Base-by-base conservation (phyloP, 805 yeast species). In the Myxozyma sirexii region DNA sequence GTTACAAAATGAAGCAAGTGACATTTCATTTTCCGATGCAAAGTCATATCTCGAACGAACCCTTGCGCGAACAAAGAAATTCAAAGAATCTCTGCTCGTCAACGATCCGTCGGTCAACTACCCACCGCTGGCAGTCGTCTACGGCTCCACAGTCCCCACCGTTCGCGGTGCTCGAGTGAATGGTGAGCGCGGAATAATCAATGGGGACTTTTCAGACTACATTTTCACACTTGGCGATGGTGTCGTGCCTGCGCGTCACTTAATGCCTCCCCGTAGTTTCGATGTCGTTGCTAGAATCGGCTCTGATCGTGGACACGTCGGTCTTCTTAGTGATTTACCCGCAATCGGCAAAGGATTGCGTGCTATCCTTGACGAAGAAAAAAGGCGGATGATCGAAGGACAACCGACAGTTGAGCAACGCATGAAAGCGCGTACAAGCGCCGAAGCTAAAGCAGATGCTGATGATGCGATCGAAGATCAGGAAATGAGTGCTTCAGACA, bases 211-310 rank as follows among this genome's bases (percentile, higher is more conserved):
- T 74, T 84, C 81, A 63, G 86, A 88, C 67, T 87, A 90, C 67
- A 83, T 81, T 67, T 91, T 89, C 68, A 96, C 96, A 0, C 89
- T 90, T 3, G 97, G 97, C 15, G 97, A 92, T 72, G 97, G 97
- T 44, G 97, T 92, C 19, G 90, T 90, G 1, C 88, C 88, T 72
- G 88, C 87, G 65, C 82, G 82, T 63, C 87, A 91, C 87, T 74
- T 88, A 50, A 82, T 91, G 82, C 97, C 97, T 0, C 88, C 87
- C 43, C 79, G 80, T 63, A 96, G 93, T 0, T 90, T 87, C 69
- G 84, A 86, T 2, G 67, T 88, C 1, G 88, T 80, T 13, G 92
- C 87, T 7, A 86, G 85, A 67, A 77, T 88, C 44, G 78, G 84
- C 0, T 80, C 87, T 35, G 78, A 76, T 1, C 75, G 81, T 46